Base-by-base conservation (phyloP, 805 yeast species). In the Wickerhamiella australiensis region DNA sequence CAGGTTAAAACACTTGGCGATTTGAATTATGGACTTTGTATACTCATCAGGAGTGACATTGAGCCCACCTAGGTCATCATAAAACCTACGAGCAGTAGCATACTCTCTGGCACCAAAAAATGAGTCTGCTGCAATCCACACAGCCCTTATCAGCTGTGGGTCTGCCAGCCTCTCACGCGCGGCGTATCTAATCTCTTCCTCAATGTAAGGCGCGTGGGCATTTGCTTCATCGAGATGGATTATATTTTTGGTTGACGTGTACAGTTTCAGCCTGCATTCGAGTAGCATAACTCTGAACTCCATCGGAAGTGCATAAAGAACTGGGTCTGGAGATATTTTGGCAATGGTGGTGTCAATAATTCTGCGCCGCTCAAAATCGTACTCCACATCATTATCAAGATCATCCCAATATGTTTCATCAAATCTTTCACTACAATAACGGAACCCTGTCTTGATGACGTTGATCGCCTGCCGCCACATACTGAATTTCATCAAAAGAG, bases 221-320 rank as follows among this genome's bases (percentile, higher is more conserved):
- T 80, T 60, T 0, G 96, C 95, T 56, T 88, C 96, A 1, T 73
- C 74, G 23, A 72, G 68, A 41, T 80, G 72, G 9, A 54, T 51
- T 2, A 52, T 36, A 5, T 42, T 33, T 47, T 77, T 60, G 18
- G 50, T 42, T 11, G 58, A 79, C 33, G 77, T 29, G 13, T 35
- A 46, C 21, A 36, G 65, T 50, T 79, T 77, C 27, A 92, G 66
- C 52, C 98, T 72, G 45, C 85, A 71, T 9, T 79, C 64, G 0
- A 95, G 94, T 21, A 92, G 62, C 63, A 92, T 85, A 26, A 79
- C 80, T 49, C 97, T 67, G 22, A 92, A 84, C 67, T 90, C 97
- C 43, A 88, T 78, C 1, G 97, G 97, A 18, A 92, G 65, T 7
- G 72, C 64, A 56, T 65, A 77, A 13, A 51, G 49, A 15, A 3